A percentile compares a stretch with the other conserved stretches of the same genome.
phyloP scores from a whole-genome alignment of 108 stramenopile species.

The Asterionellopsis glacialis region DNA sequence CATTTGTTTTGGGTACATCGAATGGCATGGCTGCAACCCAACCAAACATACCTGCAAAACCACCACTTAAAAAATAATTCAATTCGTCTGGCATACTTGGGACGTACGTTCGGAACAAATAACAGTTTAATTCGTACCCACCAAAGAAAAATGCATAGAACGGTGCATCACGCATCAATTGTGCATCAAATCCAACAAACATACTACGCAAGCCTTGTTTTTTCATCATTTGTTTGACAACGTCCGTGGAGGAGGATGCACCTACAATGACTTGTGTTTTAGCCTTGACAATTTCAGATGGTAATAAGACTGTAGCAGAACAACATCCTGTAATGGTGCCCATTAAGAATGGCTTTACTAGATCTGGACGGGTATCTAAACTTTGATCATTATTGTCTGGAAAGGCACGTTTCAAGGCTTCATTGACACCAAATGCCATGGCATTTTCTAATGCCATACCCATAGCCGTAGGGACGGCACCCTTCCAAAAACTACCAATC shows the following conservation, averaged over 20 bases:
- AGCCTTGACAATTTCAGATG: conserved; percentile 83
- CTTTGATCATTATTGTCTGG: conserved; percentile 34
- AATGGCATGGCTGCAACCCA: conserved; percentile 88
- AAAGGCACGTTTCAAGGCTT: conserved; percentile 83
- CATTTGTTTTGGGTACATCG: conserved; percentile 91
- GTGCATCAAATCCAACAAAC: conserved; percentile 83
- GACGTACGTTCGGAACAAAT: conserved; percentile 67
- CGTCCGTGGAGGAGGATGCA: conserved; percentile 45
- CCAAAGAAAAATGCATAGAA: conserved; percentile 85
- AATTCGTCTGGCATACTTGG: conserved; percentile 87
- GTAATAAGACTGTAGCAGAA: conserved; percentile 71
- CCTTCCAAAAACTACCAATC: conserved; percentile 71
- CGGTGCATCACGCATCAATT: conserved; percentile 75
- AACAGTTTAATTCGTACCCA: conserved; percentile 78
- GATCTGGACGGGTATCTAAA: conserved; percentile 46
- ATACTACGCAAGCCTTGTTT: conserved; percentile 50
- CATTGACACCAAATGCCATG: conserved; percentile 91
- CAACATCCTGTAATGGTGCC: conserved; percentile 82
- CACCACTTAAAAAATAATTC: conserved; percentile 82
- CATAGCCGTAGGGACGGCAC: conserved; percentile 78
- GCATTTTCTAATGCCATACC: conserved; percentile 88
- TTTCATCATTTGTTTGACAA: conserved; percentile 64
- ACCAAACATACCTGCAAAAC: conserved; percentile 84
- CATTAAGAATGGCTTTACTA: conserved; percentile 77
- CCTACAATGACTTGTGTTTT: conserved; percentile 83